Conservation (phyloP, 176 grass and related monocot species). For the Secale cereale region DNA sequence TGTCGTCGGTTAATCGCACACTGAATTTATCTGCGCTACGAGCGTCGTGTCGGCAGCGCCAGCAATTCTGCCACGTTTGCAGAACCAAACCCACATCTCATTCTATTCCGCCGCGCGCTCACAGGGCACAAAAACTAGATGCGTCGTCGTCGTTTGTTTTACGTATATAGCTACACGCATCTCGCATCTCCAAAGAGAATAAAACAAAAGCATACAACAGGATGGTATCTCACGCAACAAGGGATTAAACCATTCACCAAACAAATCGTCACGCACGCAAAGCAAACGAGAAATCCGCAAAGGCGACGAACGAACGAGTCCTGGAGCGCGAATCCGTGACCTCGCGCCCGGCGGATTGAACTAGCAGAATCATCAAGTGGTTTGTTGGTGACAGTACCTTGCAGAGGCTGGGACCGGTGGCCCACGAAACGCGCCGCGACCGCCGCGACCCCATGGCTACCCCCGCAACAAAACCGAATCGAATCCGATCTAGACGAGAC, state of each 20-base stretch:
- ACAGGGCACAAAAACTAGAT: background rate
- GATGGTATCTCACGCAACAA: background rate
- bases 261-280: background rate
- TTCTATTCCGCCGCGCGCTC: background rate
- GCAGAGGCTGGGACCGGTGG: constrained; percentile 62
- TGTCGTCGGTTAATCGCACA: background rate
- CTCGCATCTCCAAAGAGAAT: background rate
- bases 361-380: background rate
- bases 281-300: background rate
- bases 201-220: background rate
- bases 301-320: too few species aligned
- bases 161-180: background rate
- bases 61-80: background rate
- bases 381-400: constrained; percentile 66
- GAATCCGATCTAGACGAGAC: constrained; percentile 46
- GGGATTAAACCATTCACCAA: background rate
- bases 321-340: background rate
- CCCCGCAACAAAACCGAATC: background rate
- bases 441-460: constrained; percentile 43
- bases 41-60: background rate
- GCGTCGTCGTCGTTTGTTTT: background rate
- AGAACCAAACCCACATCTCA: background rate
- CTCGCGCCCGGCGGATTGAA: too few species aligned
- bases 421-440: constrained; percentile 84
- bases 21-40: background rate